These are phyloP conservation scores for Skeletonema menzelii DNA, from an alignment of 108 stramenopile species.

Conservation along the genomic window DNA sequence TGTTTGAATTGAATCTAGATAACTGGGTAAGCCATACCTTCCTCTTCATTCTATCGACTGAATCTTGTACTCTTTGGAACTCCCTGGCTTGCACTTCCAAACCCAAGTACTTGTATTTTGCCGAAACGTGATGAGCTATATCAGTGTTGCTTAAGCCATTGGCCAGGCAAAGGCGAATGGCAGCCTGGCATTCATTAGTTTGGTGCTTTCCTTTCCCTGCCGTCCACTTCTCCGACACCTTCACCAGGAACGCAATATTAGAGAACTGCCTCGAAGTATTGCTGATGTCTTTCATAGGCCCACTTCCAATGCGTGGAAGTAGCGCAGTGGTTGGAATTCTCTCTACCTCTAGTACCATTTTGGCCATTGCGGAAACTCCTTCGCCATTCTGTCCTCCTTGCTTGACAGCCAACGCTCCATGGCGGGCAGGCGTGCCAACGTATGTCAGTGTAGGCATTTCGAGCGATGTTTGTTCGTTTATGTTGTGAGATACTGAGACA, in stretches of 20 bases:
- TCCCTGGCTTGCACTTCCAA: background rate
- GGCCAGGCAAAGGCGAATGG: background rate
- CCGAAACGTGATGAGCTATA: background rate
- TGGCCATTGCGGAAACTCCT: background rate
- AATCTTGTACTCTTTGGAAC: background rate
- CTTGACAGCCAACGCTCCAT: background rate
- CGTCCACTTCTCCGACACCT: background rate
- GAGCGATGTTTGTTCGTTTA: background rate
- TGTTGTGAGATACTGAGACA: too few relatives aligned
- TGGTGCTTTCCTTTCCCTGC: background rate
- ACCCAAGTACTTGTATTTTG: background rate
- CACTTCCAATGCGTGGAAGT: background rate
- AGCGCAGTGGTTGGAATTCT: background rate
- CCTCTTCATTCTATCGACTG: background rate
- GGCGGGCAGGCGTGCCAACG: background rate
- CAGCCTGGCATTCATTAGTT: background rate
- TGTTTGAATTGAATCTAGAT: conserved; percentile 1
- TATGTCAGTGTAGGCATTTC: background rate
- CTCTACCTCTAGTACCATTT: background rate
- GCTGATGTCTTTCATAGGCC: background rate
- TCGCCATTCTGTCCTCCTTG: background rate
- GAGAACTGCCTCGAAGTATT: background rate
- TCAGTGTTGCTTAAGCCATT: background rate
- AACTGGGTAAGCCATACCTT: background rate
- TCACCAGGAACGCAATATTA: background rate